These are phyloP conservation scores for Cucurbitaria berberidis DNA, from an alignment of 2,329 filamentous ascomycete genomes.

Conservation along the genomic window DNA sequence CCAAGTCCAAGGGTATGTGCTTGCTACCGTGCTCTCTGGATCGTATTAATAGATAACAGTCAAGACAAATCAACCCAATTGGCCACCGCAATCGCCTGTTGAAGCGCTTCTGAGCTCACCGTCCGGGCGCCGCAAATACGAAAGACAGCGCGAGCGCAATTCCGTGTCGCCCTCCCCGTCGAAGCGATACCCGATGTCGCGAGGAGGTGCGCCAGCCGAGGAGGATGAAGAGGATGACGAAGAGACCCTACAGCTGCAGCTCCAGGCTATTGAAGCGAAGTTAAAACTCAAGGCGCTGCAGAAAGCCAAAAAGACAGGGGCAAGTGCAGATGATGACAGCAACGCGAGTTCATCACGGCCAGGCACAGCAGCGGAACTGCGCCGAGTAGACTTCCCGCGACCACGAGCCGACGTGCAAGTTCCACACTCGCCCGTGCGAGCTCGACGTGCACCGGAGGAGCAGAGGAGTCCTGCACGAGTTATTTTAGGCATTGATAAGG, in stretches of 20 bases:
- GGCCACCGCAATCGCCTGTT: constrained; percentile 68
- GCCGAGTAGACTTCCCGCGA: constrained; percentile 31
- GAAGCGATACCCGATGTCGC: constrained; percentile 40
- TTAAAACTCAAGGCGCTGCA: constrained; percentile 87
- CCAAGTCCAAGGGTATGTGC: constrained; percentile 49
- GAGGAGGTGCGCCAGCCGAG: constrained; percentile 15
- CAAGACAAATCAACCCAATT: constrained; percentile 54
- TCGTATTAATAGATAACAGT: constrained; percentile 30
- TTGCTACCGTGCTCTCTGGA: not conserved
- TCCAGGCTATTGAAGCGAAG: constrained; percentile 87
- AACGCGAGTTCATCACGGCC: constrained; percentile 34
- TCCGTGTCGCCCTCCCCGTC: constrained; percentile 67
- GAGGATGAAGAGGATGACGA: constrained; percentile 82
- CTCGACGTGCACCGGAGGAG: constrained; percentile 54
- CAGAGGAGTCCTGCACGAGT: constrained; percentile 80
- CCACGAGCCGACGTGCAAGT: constrained; percentile 66
- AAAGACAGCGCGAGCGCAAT: constrained; percentile 66
- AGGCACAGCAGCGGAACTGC: constrained; percentile 29
- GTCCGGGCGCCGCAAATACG: constrained; percentile 76
- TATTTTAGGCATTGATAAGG: constrained; percentile 87
- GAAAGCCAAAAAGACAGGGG: constrained; percentile 54
- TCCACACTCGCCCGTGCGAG: constrained; percentile 72
- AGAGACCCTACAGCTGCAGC: constrained; percentile 83
- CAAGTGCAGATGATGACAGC: constrained; percentile 27
- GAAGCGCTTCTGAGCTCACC: constrained; percentile 73